These are phyloP conservation scores for Extremus antarcticus DNA, from an alignment of 495 filamentous ascomycete species.

Conservation along the genomic window DNA sequence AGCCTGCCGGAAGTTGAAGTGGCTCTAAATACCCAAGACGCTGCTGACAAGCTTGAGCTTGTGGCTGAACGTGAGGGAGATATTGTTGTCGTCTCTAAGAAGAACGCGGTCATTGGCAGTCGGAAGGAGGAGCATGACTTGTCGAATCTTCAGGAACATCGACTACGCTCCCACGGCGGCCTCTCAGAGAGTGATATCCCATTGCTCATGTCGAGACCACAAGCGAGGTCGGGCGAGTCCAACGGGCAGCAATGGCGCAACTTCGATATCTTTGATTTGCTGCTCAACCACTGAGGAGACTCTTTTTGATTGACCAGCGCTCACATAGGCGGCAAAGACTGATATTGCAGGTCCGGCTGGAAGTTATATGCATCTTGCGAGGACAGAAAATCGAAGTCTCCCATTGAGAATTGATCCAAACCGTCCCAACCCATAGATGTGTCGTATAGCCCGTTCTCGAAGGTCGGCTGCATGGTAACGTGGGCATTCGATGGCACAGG, in stretches of 20 bases:
- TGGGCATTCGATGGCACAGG: constrained; percentile 12
- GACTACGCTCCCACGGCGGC: constrained; percentile 30
- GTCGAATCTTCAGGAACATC: constrained; percentile 23
- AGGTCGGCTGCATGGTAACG: constrained; percentile 10
- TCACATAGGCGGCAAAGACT: not conserved
- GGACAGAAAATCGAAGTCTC: constrained; percentile 14
- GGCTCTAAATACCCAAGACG: constrained; percentile 23
- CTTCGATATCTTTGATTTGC: constrained; percentile 31
- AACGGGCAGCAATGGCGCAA: constrained; percentile 24
- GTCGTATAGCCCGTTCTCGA: constrained; percentile 13
- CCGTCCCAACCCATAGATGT: constrained; percentile 7
- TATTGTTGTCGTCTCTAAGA: constrained; percentile 27
- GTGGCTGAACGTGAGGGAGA: constrained; percentile 30
- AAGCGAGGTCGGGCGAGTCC: not conserved
- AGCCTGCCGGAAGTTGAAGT: constrained; percentile 26
- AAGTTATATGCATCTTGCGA: not conserved
- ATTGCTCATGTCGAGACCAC: constrained; percentile 24
- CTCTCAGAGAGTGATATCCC: constrained; percentile 29
- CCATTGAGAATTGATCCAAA: constrained; percentile 13
- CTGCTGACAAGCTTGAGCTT: constrained; percentile 28
- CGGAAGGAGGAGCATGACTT: constrained; percentile 28
- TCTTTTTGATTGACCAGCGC: not conserved
- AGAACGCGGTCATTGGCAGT: constrained; percentile 27
- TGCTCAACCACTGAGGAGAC: constrained; percentile 25
- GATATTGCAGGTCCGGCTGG: constrained; percentile 4